phyloP scores from a whole-genome alignment of 2,329 filamentous ascomycete genomes.

The Allantophomopsis cytisporea region DNA sequence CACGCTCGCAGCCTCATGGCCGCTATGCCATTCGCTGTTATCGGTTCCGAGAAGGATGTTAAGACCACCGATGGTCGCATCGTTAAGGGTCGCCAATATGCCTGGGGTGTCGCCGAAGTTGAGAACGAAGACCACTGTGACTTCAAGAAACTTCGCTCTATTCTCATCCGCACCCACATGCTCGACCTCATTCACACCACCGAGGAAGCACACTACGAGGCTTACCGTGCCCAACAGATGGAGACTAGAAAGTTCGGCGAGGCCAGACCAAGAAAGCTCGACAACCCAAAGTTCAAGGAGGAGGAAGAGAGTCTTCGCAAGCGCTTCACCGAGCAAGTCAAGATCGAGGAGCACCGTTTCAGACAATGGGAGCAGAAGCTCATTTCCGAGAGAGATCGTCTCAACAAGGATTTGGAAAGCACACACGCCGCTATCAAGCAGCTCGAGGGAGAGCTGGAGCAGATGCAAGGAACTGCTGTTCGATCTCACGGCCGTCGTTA shows the following conservation, averaged over 20 bases:
- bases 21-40: slow-evolving; percentile 97
- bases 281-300: slow-evolving; percentile 99
- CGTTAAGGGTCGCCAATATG: slow-evolving; percentile 97
- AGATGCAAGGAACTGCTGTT: slow-evolving; percentile 79
- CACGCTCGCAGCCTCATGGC: slow-evolving; percentile 90
- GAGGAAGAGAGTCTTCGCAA: slow-evolving; percentile 97
- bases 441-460: slow-evolving; percentile 83
- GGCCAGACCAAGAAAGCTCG: slow-evolving; percentile 89
- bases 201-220: slow-evolving; percentile 98
- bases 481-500: slow-evolving; percentile 91
- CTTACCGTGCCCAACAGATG: slow-evolving; percentile 98
- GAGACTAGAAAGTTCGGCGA: slow-evolving; percentile 99
- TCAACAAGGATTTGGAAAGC: slow-evolving; percentile 99
- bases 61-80: slow-evolving; percentile 92
- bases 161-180: slow-evolving; percentile 98
- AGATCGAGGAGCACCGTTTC: slow-evolving; percentile 99
- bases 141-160: slow-evolving; percentile 99
- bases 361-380: slow-evolving; percentile 99
- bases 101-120: slow-evolving; percentile 97
- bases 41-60: slow-evolving; percentile 98
- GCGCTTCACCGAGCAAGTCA: slow-evolving; percentile 99
- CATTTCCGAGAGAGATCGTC: slow-evolving; percentile 92
- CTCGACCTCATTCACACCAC: slow-evolving; percentile 99
- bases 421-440: slow-evolving; percentile 91
- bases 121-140: slow-evolving; percentile 99